Percentiles rank a stretch among this genome's conserved stretches.
Conservation (phyloP, 495 filamentous ascomycete species). For the Oidiodendron maius region DNA sequence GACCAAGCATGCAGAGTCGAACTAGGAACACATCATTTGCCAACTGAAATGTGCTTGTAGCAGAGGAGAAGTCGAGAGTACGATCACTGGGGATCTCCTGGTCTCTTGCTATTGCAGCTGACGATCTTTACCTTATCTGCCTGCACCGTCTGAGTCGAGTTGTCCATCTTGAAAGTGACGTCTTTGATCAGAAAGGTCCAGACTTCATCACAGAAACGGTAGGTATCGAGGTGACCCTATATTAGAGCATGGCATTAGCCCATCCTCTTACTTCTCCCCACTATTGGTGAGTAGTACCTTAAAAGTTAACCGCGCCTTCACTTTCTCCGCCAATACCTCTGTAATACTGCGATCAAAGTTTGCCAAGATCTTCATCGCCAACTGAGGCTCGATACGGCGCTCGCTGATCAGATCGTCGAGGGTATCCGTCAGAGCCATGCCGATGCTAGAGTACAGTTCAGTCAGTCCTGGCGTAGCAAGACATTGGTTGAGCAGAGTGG, state of each 20-base stretch:
- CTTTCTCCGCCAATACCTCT: constrained; percentile 81
- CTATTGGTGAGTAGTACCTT: constrained; percentile 60
- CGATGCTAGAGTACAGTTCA: constrained; percentile 58
- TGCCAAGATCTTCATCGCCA: constrained; percentile 93
- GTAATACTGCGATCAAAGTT: constrained; percentile 90
- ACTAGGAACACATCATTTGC: not conserved
- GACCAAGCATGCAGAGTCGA: not conserved
- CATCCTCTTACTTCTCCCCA: not conserved
- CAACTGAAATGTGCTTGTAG: too few relatives aligned
- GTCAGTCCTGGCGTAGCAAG: constrained; percentile 22
- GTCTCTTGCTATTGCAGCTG: constrained; percentile 50
- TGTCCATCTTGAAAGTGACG: constrained; percentile 94
- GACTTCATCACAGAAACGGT: constrained; percentile 99
- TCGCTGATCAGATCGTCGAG: constrained; percentile 93
- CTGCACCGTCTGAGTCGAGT: constrained; percentile 45
- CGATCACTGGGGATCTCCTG: constrained; percentile 19
- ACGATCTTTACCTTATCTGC: constrained; percentile 96
- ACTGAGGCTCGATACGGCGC: constrained; percentile 90
- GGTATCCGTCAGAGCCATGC: constrained; percentile 85
- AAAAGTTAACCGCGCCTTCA: constrained; percentile 86
- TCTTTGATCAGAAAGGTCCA: constrained; percentile 99
- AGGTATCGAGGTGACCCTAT: constrained; percentile 95
- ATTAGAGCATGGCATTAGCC: constrained; percentile 5
- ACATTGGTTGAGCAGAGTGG: constrained; percentile 16
- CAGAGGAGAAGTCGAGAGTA: not conserved